Base-by-base conservation (phyloP, 108 stramenopile species). In the Cyclotella choctawhatcheeana region DNA sequence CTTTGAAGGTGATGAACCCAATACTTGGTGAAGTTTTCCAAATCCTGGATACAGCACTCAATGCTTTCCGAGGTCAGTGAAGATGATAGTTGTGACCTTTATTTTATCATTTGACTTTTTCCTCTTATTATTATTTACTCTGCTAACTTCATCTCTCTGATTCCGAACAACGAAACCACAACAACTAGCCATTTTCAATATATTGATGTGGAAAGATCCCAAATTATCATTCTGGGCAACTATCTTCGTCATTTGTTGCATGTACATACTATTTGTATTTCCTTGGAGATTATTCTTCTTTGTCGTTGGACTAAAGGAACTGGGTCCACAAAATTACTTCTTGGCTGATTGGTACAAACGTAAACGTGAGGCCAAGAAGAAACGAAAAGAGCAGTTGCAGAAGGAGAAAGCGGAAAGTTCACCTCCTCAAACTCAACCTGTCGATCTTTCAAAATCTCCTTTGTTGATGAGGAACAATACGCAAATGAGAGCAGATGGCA, bases 191-290 rank as follows among this genome's bases (percentile, higher is more conserved):
- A 20, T 61, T 1, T 70, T 70, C 40, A 70, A 70, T 22, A 5
- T 64, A 0, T 21, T 70, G 14, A 64, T 64, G 61, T 70, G 69
- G 69, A 70, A 61, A 53, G 69, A 70, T 48, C 69, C 69, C 22
- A 22, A 48, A 13, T 22, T 70, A 5, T 70, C 69, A 5, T 70
- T 70, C 22, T 70, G 37, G 69, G 33, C 20, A 18, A 70, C 69
- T 18, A 32, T 64, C 2, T 0, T 48, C 45, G 62, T 48, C 24
- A 48, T 70, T 8, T 33, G 16, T n/a, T 30, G 27, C 29, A 52
- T 66, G 50, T 21, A 40, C 5, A 29, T 66, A 20, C 32, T 66
- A 16, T 37, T 66, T 33, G 13, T 66, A 5, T 63, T 70, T 29
- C 69, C 69, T 21, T 70, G 69, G 69, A 25, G 69, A 27, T 48